Evolutionary conservation across 2,329 filamentous ascomycete species (phyloP).

Genomic region (Ceratocystis eucalypticola): DNA sequence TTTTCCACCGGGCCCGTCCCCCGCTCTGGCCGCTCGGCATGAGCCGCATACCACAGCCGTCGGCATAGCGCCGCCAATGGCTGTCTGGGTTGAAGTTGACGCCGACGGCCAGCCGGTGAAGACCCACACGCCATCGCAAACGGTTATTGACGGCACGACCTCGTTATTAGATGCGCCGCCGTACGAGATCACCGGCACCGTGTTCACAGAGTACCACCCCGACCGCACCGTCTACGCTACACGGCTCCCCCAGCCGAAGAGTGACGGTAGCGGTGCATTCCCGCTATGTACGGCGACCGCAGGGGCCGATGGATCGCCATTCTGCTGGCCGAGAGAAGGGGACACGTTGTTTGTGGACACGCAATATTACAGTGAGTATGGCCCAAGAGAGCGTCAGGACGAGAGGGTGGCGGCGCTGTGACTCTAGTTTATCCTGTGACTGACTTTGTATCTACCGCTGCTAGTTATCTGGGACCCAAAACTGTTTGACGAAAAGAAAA

Average conservation of each 20-base stretch:
- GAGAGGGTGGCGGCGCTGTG: too few relatives aligned
- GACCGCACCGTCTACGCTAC: constrained; percentile 32
- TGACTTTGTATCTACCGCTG: neutral
- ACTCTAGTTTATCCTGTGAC: neutral
- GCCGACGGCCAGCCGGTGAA: constrained; percentile 32
- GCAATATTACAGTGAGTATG: constrained; percentile 38
- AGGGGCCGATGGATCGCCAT: constrained; percentile 36
- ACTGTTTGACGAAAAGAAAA: constrained; percentile 33
- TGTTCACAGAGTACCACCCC: constrained; percentile 29
- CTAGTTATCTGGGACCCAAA: constrained; percentile 45
- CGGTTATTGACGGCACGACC: constrained; percentile 34
- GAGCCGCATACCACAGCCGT: constrained; percentile 5
- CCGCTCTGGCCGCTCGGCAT: neutral
- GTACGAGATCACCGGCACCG: constrained; percentile 35
- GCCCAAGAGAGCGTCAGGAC: neutral
- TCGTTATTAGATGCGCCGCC: constrained; percentile 29
- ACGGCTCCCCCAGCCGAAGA: constrained; percentile 33
- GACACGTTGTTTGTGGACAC: constrained; percentile 32
- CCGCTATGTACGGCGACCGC: constrained; percentile 34
- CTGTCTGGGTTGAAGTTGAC: constrained; percentile 40
- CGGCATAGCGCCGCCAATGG: constrained; percentile 27
- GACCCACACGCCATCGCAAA: constrained; percentile 38
- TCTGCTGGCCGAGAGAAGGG: constrained; percentile 36
- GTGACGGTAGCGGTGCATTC: constrained; percentile 36
- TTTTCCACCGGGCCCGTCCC: neutral